Conservation (phyloP, 441 rosid species). For the Dalechampia spathulata region DNA sequence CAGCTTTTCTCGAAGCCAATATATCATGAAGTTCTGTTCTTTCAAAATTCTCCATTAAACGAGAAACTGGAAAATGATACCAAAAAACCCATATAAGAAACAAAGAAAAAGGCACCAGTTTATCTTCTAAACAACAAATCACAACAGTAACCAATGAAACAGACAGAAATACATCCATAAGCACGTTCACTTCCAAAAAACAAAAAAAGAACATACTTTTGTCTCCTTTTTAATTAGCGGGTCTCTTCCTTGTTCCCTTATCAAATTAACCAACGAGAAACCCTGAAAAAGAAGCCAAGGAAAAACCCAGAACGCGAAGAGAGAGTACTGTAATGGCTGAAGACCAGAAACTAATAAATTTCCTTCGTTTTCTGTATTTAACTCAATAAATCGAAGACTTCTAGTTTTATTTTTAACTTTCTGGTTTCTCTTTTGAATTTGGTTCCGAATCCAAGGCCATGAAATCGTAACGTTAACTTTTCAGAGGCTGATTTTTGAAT, state of each 20-base stretch:
- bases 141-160: slow-evolving; percentile 10
- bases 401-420: background rate
- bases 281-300: background rate
- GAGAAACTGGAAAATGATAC: background rate
- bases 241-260: background rate
- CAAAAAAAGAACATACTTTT: slow-evolving; percentile 12
- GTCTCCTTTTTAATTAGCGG: slow-evolving; percentile 9
- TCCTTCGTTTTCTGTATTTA: background rate
- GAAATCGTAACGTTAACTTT: slow-evolving; percentile 33
- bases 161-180: background rate
- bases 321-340: background rate
- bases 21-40: slow-evolving; percentile 50
- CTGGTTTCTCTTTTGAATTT: slow-evolving; percentile 2
- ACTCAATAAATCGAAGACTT: background rate
- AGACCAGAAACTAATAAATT: background rate
- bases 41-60: slow-evolving; percentile 41
- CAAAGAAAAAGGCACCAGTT: background rate
- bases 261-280: background rate
- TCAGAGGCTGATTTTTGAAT: slow-evolving; percentile 28
- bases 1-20: slow-evolving; percentile 84
- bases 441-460: slow-evolving; percentile 17
- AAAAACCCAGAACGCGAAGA: slow-evolving; percentile 9
- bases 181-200: background rate
- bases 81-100: slow-evolving; percentile 3
- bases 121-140: background rate